Base-by-base conservation (phyloP, 768 basidiomycete species). In the Panus rudis region DNA sequence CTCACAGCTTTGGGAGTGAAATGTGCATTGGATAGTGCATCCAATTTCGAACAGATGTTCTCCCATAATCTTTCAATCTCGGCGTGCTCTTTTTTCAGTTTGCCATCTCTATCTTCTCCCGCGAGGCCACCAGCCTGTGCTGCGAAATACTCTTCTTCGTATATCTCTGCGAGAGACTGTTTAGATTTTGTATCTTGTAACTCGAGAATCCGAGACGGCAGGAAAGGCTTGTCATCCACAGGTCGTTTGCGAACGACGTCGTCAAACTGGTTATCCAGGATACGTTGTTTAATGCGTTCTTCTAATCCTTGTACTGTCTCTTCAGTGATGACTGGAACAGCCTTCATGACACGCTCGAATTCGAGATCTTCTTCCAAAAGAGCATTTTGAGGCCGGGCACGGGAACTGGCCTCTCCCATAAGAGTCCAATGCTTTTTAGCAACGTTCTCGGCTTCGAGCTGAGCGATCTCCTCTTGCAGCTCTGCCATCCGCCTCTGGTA, bases 321-420 rank as follows among this genome's bases (percentile, higher is more conserved):
- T 59, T 97, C 92, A 1, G 96, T 98, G 43, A 96, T 77, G 34
- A 90, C 73, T 13, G 94, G 96, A 1, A 84, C 83, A 16, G 81
- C 73, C 63, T 92, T 94, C 67, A 82, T 78, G 19, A 83, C 78
- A 22, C 91, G 83, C 47, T 98, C 96, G 51, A 92, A 98, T 44
- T 97, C 94, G 23, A 99, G 74, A 62, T 96, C 90, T 59, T 98
- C 88, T 60, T 90, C 89, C 11, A 99, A 73, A 16, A 98, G 70
- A 7, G 88, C 86, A 62, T 99, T 92, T 59, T 90, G 80, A 4
- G 96, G 94, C 40, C 96, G 76, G 32, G 81, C 64, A 30, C 82
- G 76, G 5, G 91, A 78, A 17, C 76, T 78, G 24, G 91, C 89
- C 64, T 98, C 94, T 37, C 96, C 93, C 70, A 88, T 77, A 22